Evolutionary conservation across 2,329 filamentous ascomycete species (phyloP).

Genomic region (Pezicula rhizophila): DNA sequence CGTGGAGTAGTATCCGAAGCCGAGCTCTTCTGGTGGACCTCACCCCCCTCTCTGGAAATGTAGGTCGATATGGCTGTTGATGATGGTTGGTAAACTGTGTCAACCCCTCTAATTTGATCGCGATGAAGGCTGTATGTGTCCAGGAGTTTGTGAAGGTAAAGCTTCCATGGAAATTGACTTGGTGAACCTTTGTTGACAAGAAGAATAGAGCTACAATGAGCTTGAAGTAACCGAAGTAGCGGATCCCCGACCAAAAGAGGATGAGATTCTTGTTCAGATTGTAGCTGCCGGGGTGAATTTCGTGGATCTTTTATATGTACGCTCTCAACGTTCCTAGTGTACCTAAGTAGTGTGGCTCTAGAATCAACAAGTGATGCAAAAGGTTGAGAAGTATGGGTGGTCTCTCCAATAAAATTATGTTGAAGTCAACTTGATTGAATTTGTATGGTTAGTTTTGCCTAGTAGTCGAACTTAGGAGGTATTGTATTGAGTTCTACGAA

Average conservation of each 20-base stretch:
- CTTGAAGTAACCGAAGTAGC: slow-evolving; percentile 28
- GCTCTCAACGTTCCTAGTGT: too few species aligned
- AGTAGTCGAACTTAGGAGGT: too few species aligned
- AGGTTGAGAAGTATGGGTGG: too few species aligned
- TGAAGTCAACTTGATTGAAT: too few species aligned
- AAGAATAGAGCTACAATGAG: slow-evolving; percentile 20
- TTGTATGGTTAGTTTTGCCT: not conserved
- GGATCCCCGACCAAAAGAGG: slow-evolving; percentile 26
- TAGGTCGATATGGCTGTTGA: not conserved
- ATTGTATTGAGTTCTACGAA: not conserved
- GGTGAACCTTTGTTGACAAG: slow-evolving; percentile 14
- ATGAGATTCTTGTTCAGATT: slow-evolving; percentile 40
- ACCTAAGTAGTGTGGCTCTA: too few species aligned
- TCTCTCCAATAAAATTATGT: too few species aligned
- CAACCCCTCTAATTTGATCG: not conserved
- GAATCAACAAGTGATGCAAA: too few species aligned
- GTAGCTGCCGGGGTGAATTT: slow-evolving; percentile 53
- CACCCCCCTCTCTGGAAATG: not conserved
- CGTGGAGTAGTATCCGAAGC: not conserved
- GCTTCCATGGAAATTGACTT: slow-evolving; percentile 13
- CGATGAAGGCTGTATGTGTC: slow-evolving; percentile 37
- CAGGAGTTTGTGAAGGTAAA: slow-evolving; percentile 27
- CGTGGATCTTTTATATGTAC: slow-evolving; percentile 51
- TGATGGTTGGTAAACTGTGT: not conserved
- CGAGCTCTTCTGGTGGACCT: not conserved